Percentiles rank a stretch among this genome's conserved stretches.
These are phyloP conservation scores for Maudiozyma turicensis DNA, from an alignment of 805 yeast genomes.

Conservation along the genomic window DNA sequence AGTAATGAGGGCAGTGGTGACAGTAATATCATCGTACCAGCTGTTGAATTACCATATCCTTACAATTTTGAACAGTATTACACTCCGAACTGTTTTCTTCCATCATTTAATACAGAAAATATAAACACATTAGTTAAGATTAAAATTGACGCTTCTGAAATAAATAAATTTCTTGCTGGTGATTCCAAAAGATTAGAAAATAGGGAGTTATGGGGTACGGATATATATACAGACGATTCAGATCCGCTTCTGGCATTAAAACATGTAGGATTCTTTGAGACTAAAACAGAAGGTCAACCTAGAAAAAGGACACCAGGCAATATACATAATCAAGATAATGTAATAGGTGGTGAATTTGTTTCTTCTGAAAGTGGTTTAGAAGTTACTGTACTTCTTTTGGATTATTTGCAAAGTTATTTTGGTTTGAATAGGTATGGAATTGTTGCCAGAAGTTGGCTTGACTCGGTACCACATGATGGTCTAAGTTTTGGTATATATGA, in stretches of 20 bases:
- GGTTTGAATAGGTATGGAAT: slow-evolving; percentile 63
- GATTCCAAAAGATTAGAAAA: slow-evolving; percentile 34
- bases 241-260: slow-evolving; percentile 66
- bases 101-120: slow-evolving; percentile 11
- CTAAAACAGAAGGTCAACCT: slow-evolving; percentile 17
- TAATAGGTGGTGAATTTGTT: slow-evolving; percentile 18
- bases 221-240: slow-evolving; percentile 88
- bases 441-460: slow-evolving; percentile 64
- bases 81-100: slow-evolving; percentile 22
- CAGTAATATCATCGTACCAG: neutral
- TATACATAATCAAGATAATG: slow-evolving; percentile 23
- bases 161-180: slow-evolving; percentile 10
- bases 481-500: slow-evolving; percentile 53
- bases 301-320: slow-evolving; percentile 34
- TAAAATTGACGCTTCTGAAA: slow-evolving; percentile 16
- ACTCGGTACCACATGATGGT: slow-evolving; percentile 58
- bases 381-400: slow-evolving; percentile 43
- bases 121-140: slow-evolving; percentile 19
- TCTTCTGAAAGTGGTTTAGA: slow-evolving; percentile 24
- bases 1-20: neutral
- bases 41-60: slow-evolving; percentile 2
- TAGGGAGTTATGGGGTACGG: slow-evolving; percentile 79
- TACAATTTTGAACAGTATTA: neutral
- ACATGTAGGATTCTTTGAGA: slow-evolving; percentile 60
- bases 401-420: slow-evolving; percentile 51